These are phyloP conservation scores for Apium graveolens DNA, from an alignment of 129 eudicot species.

Conservation along the genomic window DNA sequence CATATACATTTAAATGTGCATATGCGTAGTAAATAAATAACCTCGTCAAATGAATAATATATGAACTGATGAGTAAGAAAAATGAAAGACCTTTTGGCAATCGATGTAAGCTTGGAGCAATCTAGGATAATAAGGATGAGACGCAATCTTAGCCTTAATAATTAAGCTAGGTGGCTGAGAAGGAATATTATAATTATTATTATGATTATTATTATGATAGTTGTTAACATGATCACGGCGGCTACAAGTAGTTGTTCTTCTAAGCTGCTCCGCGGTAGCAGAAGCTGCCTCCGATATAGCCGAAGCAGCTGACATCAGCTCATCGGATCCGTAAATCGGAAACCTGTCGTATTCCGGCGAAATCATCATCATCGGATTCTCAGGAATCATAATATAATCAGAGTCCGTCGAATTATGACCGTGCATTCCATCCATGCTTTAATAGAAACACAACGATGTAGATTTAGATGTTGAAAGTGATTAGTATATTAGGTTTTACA, in stretches of 20 bases:
- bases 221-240: conserved; percentile 18
- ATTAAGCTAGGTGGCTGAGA: conserved; percentile 19
- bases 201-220: conserved; percentile 2
- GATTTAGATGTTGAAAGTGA: background rate
- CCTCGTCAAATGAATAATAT: background rate
- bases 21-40: no score
- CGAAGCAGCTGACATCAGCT: conserved; percentile 37
- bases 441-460: no score
- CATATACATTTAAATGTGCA: no score
- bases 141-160: conserved; percentile 72
- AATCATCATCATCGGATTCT: conserved; percentile 39
- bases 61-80: background rate
- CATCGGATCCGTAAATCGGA: conserved; percentile 40
- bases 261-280: conserved; percentile 23
- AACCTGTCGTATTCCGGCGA: conserved; percentile 40
- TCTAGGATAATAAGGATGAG: conserved; percentile 87
- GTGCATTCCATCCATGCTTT: conserved; percentile 70
- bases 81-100: conserved; percentile 62
- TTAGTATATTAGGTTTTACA: background rate
- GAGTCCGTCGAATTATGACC: conserved; percentile 43
- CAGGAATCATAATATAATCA: conserved; percentile 56
- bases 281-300: conserved; percentile 47
- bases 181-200: background rate
- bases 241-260: conserved; percentile 14
- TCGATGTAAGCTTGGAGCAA: conserved; percentile 80